A percentile compares a stretch with the other conserved stretches of the same genome.
phyloP scores from a whole-genome alignment of 2,329 filamentous ascomycete genomes.

The Sodiomyces alkalinus region DNA sequence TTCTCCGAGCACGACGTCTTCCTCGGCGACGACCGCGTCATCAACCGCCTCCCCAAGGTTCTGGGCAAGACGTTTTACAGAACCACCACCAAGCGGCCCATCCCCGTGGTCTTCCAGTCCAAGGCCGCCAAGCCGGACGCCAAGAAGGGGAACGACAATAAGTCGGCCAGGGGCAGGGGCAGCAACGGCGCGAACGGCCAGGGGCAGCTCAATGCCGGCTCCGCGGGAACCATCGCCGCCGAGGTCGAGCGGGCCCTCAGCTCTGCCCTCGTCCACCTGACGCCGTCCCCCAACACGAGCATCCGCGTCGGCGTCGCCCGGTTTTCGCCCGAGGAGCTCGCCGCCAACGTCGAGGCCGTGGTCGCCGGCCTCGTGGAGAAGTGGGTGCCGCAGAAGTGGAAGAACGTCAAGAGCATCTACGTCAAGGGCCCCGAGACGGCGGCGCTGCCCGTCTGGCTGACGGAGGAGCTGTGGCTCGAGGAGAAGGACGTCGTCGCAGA shows the following conservation, averaged over 20 bases:
- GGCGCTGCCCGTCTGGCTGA: slow-evolving; percentile 86
- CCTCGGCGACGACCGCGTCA: slow-evolving; percentile 78
- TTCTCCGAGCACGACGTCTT: slow-evolving; percentile 83
- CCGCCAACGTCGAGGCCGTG: slow-evolving; percentile 67
- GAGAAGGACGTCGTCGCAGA: slow-evolving; percentile 57
- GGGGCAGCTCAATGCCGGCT: slow-evolving; percentile 28
- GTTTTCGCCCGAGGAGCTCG: slow-evolving; percentile 61
- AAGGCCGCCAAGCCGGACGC: slow-evolving; percentile 45
- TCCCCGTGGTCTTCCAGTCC: slow-evolving; percentile 60
- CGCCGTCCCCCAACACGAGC: slow-evolving; percentile 63
- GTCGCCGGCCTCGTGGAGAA: slow-evolving; percentile 56
- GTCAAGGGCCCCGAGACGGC: slow-evolving; percentile 83
- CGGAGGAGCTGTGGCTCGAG: slow-evolving; percentile 81
- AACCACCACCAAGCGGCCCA: slow-evolving; percentile 64
- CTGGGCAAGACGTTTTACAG: slow-evolving; percentile 93
- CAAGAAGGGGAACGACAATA: slow-evolving; percentile 40
- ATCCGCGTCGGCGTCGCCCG: slow-evolving; percentile 64
- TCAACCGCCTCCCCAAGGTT: slow-evolving; percentile 38
- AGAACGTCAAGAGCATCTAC: slow-evolving; percentile 69
- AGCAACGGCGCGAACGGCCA: too few relatives aligned
- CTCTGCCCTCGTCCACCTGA: slow-evolving; percentile 67
- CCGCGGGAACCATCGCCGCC: slow-evolving; percentile 52
- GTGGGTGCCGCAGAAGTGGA: slow-evolving; percentile 76
- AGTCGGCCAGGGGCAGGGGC: too few relatives aligned
- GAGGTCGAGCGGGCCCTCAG: slow-evolving; percentile 68